Evolutionary conservation across 1,284 basidiomycete species (phyloP), one percentile per base, ranked within the genome.

Genomic region (Rhodotorula sp.): DNA sequence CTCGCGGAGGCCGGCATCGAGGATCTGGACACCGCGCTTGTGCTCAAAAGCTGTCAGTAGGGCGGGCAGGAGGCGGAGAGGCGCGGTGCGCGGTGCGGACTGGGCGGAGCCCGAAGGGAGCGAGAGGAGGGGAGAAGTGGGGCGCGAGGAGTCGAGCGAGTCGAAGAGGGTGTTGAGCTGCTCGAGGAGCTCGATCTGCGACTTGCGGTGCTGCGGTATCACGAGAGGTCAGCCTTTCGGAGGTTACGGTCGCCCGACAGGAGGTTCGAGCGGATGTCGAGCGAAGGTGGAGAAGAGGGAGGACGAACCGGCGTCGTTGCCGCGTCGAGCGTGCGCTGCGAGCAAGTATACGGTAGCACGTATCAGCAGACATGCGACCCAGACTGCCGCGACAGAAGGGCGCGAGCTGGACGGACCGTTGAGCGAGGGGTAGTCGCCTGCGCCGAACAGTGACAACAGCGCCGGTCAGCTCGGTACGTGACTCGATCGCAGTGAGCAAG

Each of bases 81-180:
- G 71, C 8, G 65, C 71, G 4, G 70, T 70, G 13, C 69, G 59
- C 4, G 70, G 64, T 29, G 6, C 10, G 4, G 37, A 19, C 8
- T 25, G 36, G 4, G 59, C 17, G 22, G 21, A 8, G 29, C 53
- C 12, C 5, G n/a, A n/a, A 29, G n/a, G 17, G 29, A 34, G 48
- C 39, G 53, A 17, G 39, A 65, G 55, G 39, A 59, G 67, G 8
- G 67, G 71, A 21, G 67, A 69, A 6, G 53, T 39, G 13, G 71
- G 55, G 10, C 64, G 64, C 4, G 67, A 58, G 13, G 67, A 55
- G 13, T 70, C 55, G 62, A 71, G 64, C 12, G 69, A 66, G 53
- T 71, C 69, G 60, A 76, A 76, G 37, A 76, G 64, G 27, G 50
- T 50, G 55, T 64, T 67, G 61, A 76, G 64, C 51, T 70, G 71